Base-by-base conservation (phyloP, 2,329 filamentous ascomycete species). In the Hymenoscyphus salicellus region DNA sequence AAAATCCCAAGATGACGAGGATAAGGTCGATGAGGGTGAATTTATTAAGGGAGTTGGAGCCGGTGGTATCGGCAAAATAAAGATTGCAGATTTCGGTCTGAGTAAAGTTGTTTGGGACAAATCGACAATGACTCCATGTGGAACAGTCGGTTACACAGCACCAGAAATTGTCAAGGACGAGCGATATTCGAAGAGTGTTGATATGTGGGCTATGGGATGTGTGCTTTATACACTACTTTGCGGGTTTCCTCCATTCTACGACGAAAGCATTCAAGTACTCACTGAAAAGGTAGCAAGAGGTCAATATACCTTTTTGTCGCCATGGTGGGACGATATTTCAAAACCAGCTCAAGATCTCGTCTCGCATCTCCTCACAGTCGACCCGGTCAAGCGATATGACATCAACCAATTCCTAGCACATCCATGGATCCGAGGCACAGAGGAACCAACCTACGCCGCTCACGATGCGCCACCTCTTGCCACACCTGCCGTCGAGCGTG, bases 101-200 rank as follows among this genome's bases (percentile, higher is more conserved):
- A 97, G 94, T 68, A 99, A 99, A 80, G 91, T 99, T 70, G 92
- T 99, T 17, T 99, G 95, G 95, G 95, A 98, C 73, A 95, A 88
- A 71, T 91, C 96, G 75, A 99, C 95, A 10, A 98, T 97, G 92
- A 99, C 95, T 2, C 95, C 95, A n/a, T 99, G 95, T 77, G 95
- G 95, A 64, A 99, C 95, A 0, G 95, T 98, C 64, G 95, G 95
- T 55, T 99, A 99, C 79, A 98, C 95, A 3, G 95, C 95, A 3
- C 95, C 95, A 7, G 95, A 99, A 76, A 99, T 99, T 68, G 95
- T 99, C 76, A 98, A 98, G 79, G 95, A 99, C 78, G 95, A 99
- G 79, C 88, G 93, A 26, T 99, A 99, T 78, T 98, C 94, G 43
- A 99, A 98, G 82, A 96, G 92, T 60, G 95, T 99, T 56, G 95